Base-by-base conservation (phyloP, 257 asterid genomes). In the Ehretia macrophylla region DNA sequence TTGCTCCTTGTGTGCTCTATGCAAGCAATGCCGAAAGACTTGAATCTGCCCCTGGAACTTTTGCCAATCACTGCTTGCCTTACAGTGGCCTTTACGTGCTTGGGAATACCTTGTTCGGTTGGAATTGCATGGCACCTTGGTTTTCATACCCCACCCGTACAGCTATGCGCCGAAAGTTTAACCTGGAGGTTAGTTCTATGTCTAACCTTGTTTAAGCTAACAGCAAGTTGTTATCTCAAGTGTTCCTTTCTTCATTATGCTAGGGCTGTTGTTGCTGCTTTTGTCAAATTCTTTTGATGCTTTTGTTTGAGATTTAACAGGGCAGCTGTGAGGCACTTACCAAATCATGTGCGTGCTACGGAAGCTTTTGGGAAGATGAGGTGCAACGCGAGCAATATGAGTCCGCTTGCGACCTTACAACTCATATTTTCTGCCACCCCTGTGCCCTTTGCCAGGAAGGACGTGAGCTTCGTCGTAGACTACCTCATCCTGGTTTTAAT, bases 361-460 rank as follows among this genome's bases (percentile, higher is more conserved):
- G 85, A 50, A 70, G 75, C 69, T 61, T 56, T 22, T 50, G 81
- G 60, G 80, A 81, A 85, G 80, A 93, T 49, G 99, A 89, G 59
- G 80, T 38, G 62, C 96, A 80, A 17, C 86, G 79, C 0, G 99
- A 93, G 82, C 95, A 81, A 27, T 93, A 89, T 32, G 97, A 93
- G 63, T 75, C 82, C 1, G 77, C 79, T 16, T 93, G 96, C 5
- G 99, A 93, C 72, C 69, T 89, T 35, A 95, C 83, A 12, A 83
- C 96, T 13, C 99, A 89, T 57, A 77, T 83, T 20, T 80, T 85
- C 50, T 86, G 96, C 77, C 99, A 93, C 46, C 72, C 86, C 4
- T 93, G 96, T 42, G 99, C 99, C 32, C 88, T 93, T 65, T 93
- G 99, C 55, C 99, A 86, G 63, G 99, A 93, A 76, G 97, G 91